Evolutionary conservation across 2,329 filamentous ascomycete species (phyloP).

Genomic region (Fusarium tricinctum): DNA sequence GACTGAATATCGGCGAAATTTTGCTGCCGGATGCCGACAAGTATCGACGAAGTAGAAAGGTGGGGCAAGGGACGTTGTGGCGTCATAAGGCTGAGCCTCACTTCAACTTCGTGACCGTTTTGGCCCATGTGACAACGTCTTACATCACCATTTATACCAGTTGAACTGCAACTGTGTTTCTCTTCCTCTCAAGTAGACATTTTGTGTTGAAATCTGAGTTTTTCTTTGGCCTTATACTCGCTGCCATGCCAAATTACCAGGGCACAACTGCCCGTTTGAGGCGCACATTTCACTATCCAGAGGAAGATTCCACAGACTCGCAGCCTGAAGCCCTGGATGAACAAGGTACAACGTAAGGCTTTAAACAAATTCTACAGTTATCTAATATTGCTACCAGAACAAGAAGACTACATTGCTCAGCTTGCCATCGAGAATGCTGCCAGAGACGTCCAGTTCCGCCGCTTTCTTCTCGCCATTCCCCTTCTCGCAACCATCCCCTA

Average conservation of each 20-base stretch:
- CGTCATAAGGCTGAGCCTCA: conserved; percentile 51
- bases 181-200: neutral
- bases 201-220: neutral
- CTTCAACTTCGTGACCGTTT: conserved; percentile 20
- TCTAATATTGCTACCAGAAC: conserved; percentile 60
- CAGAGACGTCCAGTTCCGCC: conserved; percentile 70
- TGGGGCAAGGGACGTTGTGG: conserved; percentile 41
- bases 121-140: conserved; percentile 42
- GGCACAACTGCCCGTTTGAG: conserved; percentile 72
- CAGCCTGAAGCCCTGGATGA: conserved; percentile 78
- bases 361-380: neutral
- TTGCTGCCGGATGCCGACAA: conserved; percentile 45
- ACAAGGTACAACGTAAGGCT: conserved; percentile 67
- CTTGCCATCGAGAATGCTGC: conserved; percentile 69
- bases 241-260: conserved; percentile 45
- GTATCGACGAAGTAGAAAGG: conserved; percentile 4
- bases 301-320: conserved; percentile 64
- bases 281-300: conserved; percentile 83
- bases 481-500: conserved; percentile 69
- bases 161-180: neutral
- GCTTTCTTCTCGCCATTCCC: conserved; percentile 72
- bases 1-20: conserved; percentile 48
- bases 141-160: conserved; percentile 10
- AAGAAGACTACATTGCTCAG: conserved; percentile 72
- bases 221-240: neutral